Evolutionary conservation across 495 filamentous ascomycete species (phyloP).

Genomic region (Lophiotrema nucula): DNA sequence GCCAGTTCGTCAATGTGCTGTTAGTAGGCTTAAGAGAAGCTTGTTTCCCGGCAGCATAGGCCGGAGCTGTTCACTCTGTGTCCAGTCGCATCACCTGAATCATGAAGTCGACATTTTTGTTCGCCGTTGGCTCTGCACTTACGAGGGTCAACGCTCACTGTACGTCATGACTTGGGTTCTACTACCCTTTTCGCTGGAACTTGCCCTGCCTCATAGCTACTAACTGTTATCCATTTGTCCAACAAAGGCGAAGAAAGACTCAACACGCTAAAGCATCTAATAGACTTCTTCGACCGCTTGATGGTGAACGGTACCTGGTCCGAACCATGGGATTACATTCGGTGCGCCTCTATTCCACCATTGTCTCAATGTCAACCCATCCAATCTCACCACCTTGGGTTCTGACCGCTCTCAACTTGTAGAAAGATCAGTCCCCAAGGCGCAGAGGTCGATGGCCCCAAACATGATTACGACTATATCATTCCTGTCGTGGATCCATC

Average conservation of each 20-base stretch:
- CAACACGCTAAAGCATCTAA: neutral
- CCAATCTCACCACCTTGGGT: neutral
- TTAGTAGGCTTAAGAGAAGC: neutral
- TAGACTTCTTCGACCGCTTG: constrained; percentile 22
- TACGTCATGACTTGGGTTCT: too few species aligned
- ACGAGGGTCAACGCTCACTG: constrained; percentile 15
- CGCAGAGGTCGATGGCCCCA: neutral
- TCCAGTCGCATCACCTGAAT: neutral
- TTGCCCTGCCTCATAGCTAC: neutral
- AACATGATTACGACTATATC: constrained; percentile 18
- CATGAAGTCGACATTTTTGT: constrained; percentile 11
- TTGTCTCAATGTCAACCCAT: neutral
- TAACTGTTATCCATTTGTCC: neutral
- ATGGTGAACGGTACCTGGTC: constrained; percentile 17
- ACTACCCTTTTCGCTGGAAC: neutral
- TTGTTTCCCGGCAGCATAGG: neutral
- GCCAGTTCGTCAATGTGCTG: neutral
- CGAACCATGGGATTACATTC: constrained; percentile 20
- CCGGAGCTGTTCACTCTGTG: neutral
- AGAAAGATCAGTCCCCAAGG: constrained; percentile 16
- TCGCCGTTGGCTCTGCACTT: constrained; percentile 1
- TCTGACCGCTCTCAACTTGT: neutral
- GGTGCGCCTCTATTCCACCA: neutral
- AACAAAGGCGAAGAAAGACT: neutral
- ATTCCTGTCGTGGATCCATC: constrained; percentile 15